phyloP scores from a whole-genome alignment of 306 rosid genomes.

The Gastrolobium villosum region DNA sequence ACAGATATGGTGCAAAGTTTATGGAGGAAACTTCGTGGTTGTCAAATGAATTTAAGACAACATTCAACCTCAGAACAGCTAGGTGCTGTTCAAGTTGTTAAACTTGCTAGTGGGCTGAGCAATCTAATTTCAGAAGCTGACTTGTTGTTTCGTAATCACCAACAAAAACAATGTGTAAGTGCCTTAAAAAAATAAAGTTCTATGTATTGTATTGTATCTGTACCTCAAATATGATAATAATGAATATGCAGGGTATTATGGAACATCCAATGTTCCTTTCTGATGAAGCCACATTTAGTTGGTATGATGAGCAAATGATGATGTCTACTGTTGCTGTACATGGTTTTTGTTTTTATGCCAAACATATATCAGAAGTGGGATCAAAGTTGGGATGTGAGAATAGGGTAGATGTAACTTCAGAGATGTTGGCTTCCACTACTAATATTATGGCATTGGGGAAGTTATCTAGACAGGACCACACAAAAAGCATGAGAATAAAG shows the following conservation, averaged over 20 bases:
- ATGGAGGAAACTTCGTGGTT: conserved; percentile 72
- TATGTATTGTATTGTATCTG: not conserved
- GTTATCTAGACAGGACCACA: conserved; percentile 59
- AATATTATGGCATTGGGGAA: conserved; percentile 67
- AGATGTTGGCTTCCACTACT: conserved; percentile 69
- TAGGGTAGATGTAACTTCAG: conserved; percentile 63
- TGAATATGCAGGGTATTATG: conserved; percentile 67
- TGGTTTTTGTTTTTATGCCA: conserved; percentile 82
- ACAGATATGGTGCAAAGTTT: conserved; percentile 61
- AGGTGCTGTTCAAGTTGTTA: conserved; percentile 59
- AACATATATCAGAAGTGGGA: conserved; percentile 62
- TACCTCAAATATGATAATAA: conserved; percentile 42
- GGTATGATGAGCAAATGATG: conserved; percentile 75
- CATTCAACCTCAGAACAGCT: conserved; percentile 57
- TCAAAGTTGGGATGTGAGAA: conserved; percentile 55
- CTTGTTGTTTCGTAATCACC: conserved; percentile 63
- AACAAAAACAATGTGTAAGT: conserved; percentile 65
- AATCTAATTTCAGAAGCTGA: conserved; percentile 81
- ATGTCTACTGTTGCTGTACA: conserved; percentile 73
- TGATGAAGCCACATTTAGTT: conserved; percentile 62
- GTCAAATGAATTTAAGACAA: conserved; percentile 64
- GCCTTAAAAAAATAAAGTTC: not conserved
- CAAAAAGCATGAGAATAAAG: conserved; percentile 39
- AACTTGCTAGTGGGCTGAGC: conserved; percentile 70
- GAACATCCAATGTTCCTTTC: conserved; percentile 59